Conservation (phyloP, 2,329 filamentous ascomycete genomes). For the Aspergillus brasiliensis region DNA sequence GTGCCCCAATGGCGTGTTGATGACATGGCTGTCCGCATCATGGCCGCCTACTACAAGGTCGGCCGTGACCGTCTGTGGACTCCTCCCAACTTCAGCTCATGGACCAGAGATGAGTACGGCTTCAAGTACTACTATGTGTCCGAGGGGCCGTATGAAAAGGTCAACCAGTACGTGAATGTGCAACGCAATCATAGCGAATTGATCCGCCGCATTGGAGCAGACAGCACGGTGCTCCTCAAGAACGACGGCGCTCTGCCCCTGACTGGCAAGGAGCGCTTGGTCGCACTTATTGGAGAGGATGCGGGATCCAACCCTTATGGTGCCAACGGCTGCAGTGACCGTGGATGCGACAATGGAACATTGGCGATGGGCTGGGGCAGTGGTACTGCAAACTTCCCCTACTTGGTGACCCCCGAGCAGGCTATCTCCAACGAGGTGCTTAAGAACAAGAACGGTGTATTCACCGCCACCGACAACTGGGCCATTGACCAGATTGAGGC, state of each 20-base stretch:
- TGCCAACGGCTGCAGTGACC: slow-evolving; percentile 76
- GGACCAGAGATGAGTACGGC: slow-evolving; percentile 76
- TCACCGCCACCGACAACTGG: slow-evolving; percentile 61
- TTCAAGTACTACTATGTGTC: slow-evolving; percentile 65
- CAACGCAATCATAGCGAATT: slow-evolving; percentile 69
- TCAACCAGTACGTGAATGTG: slow-evolving; percentile 86
- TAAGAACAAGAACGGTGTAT: slow-evolving; percentile 66
- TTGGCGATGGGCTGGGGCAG: slow-evolving; percentile 66
- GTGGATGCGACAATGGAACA: slow-evolving; percentile 62
- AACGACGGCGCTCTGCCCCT: slow-evolving; percentile 76
- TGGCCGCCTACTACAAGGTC: slow-evolving; percentile 66
- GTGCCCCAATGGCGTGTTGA: slow-evolving; percentile 84
- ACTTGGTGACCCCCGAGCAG: slow-evolving; percentile 63
- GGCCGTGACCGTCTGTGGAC: slow-evolving; percentile 55
- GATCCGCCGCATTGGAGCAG: slow-evolving; percentile 75
- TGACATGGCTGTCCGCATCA: slow-evolving; percentile 85
- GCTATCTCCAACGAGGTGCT: slow-evolving; percentile 68
- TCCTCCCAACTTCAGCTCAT: slow-evolving; percentile 82
- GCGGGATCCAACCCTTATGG: slow-evolving; percentile 73
- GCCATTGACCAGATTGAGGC: slow-evolving; percentile 54
- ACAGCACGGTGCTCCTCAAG: slow-evolving; percentile 87
- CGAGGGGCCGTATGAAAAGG: slow-evolving; percentile 60
- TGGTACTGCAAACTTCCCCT: slow-evolving; percentile 63
- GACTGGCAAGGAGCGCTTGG: slow-evolving; percentile 70
- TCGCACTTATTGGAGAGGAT: slow-evolving; percentile 81